phyloP scores from a whole-genome alignment of 2,329 filamentous ascomycete species.

The Elsinoe australis region DNA sequence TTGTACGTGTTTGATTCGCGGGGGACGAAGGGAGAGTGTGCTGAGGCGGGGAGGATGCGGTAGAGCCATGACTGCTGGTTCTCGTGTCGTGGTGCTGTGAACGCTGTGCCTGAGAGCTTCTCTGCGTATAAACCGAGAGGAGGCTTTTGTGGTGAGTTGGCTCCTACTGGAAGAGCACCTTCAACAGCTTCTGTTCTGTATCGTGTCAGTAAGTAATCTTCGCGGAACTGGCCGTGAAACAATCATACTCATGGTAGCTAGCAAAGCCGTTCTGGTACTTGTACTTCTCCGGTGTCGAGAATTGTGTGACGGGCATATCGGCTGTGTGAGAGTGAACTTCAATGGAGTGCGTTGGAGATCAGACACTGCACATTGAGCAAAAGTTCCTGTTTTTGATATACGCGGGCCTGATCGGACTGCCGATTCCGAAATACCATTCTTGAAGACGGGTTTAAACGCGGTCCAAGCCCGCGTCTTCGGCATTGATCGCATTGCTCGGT shows the following conservation, averaged over 20 bases:
- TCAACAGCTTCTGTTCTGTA: constrained; percentile 66
- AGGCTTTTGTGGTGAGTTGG: constrained; percentile 76
- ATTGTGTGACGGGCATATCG: constrained; percentile 57
- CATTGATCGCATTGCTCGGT: too few species aligned
- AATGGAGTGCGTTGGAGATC: not conserved
- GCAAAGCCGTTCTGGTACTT: constrained; percentile 72
- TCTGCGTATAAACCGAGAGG: constrained; percentile 75
- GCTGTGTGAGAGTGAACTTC: not conserved
- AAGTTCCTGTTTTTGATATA: not conserved
- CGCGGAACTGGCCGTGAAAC: not conserved
- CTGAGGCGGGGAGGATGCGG: constrained; percentile 51
- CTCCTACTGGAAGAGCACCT: constrained; percentile 63
- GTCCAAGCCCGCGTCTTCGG: not conserved
- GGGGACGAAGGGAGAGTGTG: constrained; percentile 47
- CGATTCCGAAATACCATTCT: not conserved
- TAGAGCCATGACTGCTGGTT: constrained; percentile 56
- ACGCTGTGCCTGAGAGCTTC: constrained; percentile 54
- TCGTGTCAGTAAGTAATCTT: constrained; percentile 12
- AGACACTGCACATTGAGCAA: not conserved
- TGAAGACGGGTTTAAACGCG: not conserved
- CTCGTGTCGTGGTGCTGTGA: constrained; percentile 49
- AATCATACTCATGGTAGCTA: constrained; percentile 65
- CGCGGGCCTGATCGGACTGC: not conserved
- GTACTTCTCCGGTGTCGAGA: constrained; percentile 60
- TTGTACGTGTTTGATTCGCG: constrained; percentile 44